A percentile compares a stretch with the other conserved stretches of the same genome.
Conservation (phyloP, 805 yeast species). For the Saccharomycopsis sp. region DNA sequence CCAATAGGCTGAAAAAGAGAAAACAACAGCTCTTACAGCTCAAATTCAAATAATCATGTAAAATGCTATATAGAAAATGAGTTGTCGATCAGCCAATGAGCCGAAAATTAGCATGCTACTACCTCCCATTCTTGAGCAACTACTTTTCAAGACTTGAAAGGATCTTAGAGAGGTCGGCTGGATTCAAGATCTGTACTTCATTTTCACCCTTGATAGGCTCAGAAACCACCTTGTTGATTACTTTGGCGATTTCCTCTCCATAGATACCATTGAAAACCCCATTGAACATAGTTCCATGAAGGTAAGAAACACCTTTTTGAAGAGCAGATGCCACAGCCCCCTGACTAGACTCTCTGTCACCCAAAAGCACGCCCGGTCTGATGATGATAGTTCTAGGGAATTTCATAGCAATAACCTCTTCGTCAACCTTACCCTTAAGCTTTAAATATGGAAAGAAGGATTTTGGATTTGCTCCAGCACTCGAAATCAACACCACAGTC, state of each 20-base stretch:
- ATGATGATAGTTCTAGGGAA: constrained; percentile 71
- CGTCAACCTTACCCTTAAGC: constrained; percentile 73
- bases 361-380: constrained; percentile 71
- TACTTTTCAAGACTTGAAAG: neutral
- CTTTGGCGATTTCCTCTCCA: constrained; percentile 61
- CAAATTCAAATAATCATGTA: too few species aligned
- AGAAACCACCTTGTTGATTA: constrained; percentile 40
- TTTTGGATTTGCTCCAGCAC: constrained; percentile 51
- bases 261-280: constrained; percentile 39
- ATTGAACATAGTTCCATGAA: constrained; percentile 28
- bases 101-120: too few species aligned
- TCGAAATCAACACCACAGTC: constrained; percentile 61
- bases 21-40: too few species aligned
- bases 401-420: constrained; percentile 50
- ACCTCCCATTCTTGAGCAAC: too few species aligned
- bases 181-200: constrained; percentile 23
- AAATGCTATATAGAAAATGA: too few species aligned
- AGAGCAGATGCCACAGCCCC: constrained; percentile 32
- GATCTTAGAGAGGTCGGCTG: neutral
- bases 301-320: constrained; percentile 28
- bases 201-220: constrained; percentile 20
- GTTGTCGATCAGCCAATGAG: too few species aligned
- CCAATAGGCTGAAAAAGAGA: too few species aligned
- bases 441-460: constrained; percentile 57
- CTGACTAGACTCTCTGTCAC: constrained; percentile 43